These are phyloP conservation scores for Colletotrichum sublineola DNA, from an alignment of 2,329 filamentous ascomycete species.

Conservation along the genomic window DNA sequence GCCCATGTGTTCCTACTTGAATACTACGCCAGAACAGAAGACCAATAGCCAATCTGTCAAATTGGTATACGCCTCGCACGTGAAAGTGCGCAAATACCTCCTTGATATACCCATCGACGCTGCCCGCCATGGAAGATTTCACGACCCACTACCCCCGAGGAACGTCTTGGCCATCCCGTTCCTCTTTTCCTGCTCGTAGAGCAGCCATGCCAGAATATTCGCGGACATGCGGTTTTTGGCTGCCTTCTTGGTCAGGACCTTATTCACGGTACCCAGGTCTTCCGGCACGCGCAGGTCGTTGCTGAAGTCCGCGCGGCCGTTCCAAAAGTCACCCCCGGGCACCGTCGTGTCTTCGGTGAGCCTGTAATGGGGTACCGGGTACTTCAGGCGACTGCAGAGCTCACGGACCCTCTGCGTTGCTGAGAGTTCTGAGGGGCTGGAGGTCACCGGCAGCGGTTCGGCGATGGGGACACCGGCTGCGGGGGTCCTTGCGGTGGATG, in stretches of 20 bases:
- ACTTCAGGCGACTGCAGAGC: constrained; percentile 52
- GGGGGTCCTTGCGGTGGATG: constrained; percentile 5
- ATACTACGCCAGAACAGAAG: not conserved
- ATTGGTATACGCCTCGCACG: not conserved
- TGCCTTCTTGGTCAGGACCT: constrained; percentile 51
- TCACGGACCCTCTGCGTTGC: constrained; percentile 48
- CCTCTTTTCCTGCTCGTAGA: constrained; percentile 43
- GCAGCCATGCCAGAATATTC: constrained; percentile 54
- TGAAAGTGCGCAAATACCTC: not conserved
- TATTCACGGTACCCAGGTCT: constrained; percentile 51
- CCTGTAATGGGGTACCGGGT: constrained; percentile 53
- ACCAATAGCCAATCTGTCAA: not conserved
- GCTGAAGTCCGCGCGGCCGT: constrained; percentile 54
- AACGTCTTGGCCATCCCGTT: constrained; percentile 9
- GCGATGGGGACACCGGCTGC: constrained; percentile 6
- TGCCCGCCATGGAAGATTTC: not conserved
- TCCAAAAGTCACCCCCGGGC: constrained; percentile 49
- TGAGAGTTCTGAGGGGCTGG: constrained; percentile 22
- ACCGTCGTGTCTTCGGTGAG: constrained; percentile 44
- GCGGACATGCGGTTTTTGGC: constrained; percentile 57
- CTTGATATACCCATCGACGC: not conserved
- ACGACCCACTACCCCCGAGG: not conserved
- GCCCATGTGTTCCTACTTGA: not conserved
- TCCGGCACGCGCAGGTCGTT: constrained; percentile 49
- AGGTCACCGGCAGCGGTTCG: not conserved